Evolutionary conservation across 1,139 yeast species (phyloP).

Genomic region (Arxiozyma slooffiae): DNA sequence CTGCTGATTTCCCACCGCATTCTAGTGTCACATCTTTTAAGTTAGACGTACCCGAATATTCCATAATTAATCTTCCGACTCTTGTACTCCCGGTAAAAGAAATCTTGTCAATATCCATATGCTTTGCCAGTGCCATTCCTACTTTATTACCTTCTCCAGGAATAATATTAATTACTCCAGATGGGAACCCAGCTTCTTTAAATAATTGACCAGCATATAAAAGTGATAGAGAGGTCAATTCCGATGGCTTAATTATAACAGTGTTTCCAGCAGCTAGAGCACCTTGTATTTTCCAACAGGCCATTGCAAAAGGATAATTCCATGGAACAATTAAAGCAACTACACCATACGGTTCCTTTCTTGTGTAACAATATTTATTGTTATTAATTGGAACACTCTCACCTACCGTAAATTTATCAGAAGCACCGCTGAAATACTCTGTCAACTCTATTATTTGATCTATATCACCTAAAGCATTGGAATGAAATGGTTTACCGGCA

Average conservation of each 20-base stretch:
- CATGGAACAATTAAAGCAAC: slow-evolving; percentile 71
- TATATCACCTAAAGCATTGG: slow-evolving; percentile 52
- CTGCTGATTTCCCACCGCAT: slow-evolving; percentile 87
- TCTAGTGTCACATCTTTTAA: slow-evolving; percentile 75
- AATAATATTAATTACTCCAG: slow-evolving; percentile 56
- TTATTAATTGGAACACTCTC: slow-evolving; percentile 55
- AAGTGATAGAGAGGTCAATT: slow-evolving; percentile 55
- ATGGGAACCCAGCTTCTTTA: slow-evolving; percentile 60
- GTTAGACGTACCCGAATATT: slow-evolving; percentile 49
- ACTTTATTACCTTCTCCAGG: slow-evolving; percentile 49
- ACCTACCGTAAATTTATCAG: slow-evolving; percentile 70
- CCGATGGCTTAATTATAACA: slow-evolving; percentile 58
- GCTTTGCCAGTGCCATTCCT: slow-evolving; percentile 50
- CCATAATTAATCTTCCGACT: slow-evolving; percentile 50
- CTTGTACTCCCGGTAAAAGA: slow-evolving; percentile 56
- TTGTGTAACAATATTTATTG: slow-evolving; percentile 62
- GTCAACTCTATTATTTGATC: slow-evolving; percentile 50
- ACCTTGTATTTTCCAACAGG: slow-evolving; percentile 62
- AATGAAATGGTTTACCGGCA: slow-evolving; percentile 51
- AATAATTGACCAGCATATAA: slow-evolving; percentile 46
- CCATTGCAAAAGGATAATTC: slow-evolving; percentile 67
- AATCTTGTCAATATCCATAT: slow-evolving; percentile 49
- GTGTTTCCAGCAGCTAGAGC: slow-evolving; percentile 64
- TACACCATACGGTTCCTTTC: slow-evolving; percentile 75
- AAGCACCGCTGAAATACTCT: slow-evolving; percentile 77